A percentile compares a stretch with the other conserved stretches of the same genome.
phyloP scores from a whole-genome alignment of 1,139 yeast genomes.

The Spencermartinsiella ligniputridi region DNA sequence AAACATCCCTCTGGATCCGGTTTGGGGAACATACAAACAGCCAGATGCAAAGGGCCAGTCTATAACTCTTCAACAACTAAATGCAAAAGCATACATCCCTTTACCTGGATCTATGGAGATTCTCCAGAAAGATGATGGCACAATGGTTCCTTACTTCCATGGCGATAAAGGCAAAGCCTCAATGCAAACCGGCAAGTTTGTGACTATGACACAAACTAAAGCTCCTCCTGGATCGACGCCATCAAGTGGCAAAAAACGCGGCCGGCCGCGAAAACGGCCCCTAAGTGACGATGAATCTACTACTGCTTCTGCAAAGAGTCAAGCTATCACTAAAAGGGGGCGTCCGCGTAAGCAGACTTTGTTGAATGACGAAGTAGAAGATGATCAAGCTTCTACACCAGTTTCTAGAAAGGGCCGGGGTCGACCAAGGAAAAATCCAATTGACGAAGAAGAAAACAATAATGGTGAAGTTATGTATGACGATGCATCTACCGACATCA shows the following conservation, averaged over 20 bases:
- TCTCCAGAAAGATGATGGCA: conserved; percentile 18
- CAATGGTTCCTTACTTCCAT: conserved; percentile 19
- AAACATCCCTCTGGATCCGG: conserved; percentile 22
- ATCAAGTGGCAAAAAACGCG: conserved; percentile 23
- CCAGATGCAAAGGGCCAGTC: conserved; percentile 11
- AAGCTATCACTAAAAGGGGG: not conserved
- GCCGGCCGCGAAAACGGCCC: conserved; percentile 30
- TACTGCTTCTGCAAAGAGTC: not conserved
- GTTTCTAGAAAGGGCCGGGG: conserved; percentile 7
- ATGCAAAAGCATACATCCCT: conserved; percentile 20
- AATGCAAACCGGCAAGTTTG: conserved; percentile 1
- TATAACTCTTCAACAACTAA: conserved; percentile 17
- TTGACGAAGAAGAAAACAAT: not conserved
- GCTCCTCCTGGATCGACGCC: conserved; percentile 6
- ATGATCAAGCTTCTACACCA: not conserved
- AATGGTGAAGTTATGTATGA: not conserved
- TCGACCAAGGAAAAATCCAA: conserved; percentile 3
- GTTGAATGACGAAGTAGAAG: not conserved
- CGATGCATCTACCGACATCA: not conserved
- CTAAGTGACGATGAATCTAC: conserved; percentile 6
- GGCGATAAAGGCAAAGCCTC: conserved; percentile 19
- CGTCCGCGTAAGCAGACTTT: not conserved
- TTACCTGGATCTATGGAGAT: conserved; percentile 26
- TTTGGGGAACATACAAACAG: conserved; percentile 29
- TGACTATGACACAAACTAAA: not conserved